Evolutionary conservation across 2,329 filamentous ascomycete genomes (phyloP).

Genomic region (Westerdykella sp.): DNA sequence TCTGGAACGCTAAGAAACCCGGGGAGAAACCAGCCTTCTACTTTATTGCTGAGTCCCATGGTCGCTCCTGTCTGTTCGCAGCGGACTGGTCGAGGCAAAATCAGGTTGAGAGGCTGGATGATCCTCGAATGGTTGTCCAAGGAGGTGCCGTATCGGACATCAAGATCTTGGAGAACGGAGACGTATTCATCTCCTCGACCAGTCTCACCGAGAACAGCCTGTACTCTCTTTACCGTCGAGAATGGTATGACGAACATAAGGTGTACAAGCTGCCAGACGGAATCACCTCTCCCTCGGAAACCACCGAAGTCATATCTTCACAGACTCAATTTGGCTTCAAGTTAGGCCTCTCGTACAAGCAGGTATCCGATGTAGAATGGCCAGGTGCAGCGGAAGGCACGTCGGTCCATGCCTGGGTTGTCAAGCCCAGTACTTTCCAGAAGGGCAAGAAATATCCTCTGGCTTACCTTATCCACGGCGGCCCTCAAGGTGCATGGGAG

Average conservation of each 20-base stretch:
- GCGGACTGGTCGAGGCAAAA: slow-evolving; percentile 19
- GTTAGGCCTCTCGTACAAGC: slow-evolving; percentile 58
- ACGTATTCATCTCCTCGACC: slow-evolving; percentile 60
- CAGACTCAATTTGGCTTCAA: slow-evolving; percentile 59
- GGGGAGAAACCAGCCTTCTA: slow-evolving; percentile 56
- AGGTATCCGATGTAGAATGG: slow-evolving; percentile 65
- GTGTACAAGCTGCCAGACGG: slow-evolving; percentile 16
- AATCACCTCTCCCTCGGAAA: slow-evolving; percentile 21
- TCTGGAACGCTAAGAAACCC: slow-evolving; percentile 40
- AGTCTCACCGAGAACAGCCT: slow-evolving; percentile 67
- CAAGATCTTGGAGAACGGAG: slow-evolving; percentile 45
- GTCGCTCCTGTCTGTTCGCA: slow-evolving; percentile 57
- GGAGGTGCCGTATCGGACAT: slow-evolving; percentile 41
- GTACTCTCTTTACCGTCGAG: slow-evolving; percentile 53
- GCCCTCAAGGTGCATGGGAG: slow-evolving; percentile 69
- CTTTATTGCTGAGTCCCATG: slow-evolving; percentile 67
- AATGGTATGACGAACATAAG: slow-evolving; percentile 2
- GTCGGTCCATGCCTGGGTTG: slow-evolving; percentile 62
- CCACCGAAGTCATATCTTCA: slow-evolving; percentile 50
- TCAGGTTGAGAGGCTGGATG: not conserved
- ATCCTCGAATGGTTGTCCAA: slow-evolving; percentile 26
- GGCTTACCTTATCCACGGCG: slow-evolving; percentile 74
- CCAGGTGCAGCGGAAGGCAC: slow-evolving; percentile 55
- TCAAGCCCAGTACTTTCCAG: slow-evolving; percentile 61
- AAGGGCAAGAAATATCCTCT: slow-evolving; percentile 68